A percentile compares a stretch with the other conserved stretches of the same genome.
Evolutionary conservation across 768 basidiomycete species (phyloP).

Genomic region (Pulveroboletus sp.): DNA sequence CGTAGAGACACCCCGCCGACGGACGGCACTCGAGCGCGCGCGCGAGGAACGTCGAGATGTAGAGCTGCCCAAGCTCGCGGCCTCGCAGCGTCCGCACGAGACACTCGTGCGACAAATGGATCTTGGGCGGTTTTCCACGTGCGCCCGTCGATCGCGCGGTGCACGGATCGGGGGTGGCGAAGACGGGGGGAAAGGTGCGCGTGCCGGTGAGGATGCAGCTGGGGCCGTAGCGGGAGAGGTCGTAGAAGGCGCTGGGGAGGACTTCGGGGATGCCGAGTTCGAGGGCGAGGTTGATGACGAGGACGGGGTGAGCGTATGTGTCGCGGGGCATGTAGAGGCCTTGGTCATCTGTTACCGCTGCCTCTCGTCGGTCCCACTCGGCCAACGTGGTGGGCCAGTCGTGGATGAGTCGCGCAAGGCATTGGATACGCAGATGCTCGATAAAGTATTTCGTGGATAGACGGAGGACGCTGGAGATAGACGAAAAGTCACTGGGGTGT

Average conservation of each 20-base stretch:
- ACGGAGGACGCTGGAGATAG: slow-evolving; percentile 62
- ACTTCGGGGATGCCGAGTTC: slow-evolving; percentile 57
- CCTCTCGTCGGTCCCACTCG: slow-evolving; percentile 70
- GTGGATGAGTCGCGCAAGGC: slow-evolving; percentile 52
- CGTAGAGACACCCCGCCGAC: slow-evolving; percentile 48
- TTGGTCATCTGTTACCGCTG: slow-evolving; percentile 43
- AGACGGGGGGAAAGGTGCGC: slow-evolving; percentile 30
- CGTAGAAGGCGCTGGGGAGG: slow-evolving; percentile 72
- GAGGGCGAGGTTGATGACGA: slow-evolving; percentile 66
- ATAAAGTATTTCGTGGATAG: slow-evolving; percentile 77
- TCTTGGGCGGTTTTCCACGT: slow-evolving; percentile 6
- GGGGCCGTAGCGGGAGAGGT: slow-evolving; percentile 69
- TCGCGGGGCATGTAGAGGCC: slow-evolving; percentile 62
- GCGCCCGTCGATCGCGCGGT: background rate
- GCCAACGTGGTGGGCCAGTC: slow-evolving; percentile 70
- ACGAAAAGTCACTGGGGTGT: slow-evolving; percentile 54
- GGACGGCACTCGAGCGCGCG: slow-evolving; percentile 53
- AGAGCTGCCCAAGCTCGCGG: slow-evolving; percentile 62
- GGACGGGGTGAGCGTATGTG: slow-evolving; percentile 61
- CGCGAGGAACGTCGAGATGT: slow-evolving; percentile 59
- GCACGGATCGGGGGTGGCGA: slow-evolving; percentile 24
- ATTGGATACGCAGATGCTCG: slow-evolving; percentile 59
- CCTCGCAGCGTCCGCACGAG: slow-evolving; percentile 53
- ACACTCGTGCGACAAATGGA: slow-evolving; percentile 37
- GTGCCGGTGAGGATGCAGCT: slow-evolving; percentile 64